Conservation (phyloP, 176 grass and related monocot genomes). For the Oryza officinalis region DNA sequence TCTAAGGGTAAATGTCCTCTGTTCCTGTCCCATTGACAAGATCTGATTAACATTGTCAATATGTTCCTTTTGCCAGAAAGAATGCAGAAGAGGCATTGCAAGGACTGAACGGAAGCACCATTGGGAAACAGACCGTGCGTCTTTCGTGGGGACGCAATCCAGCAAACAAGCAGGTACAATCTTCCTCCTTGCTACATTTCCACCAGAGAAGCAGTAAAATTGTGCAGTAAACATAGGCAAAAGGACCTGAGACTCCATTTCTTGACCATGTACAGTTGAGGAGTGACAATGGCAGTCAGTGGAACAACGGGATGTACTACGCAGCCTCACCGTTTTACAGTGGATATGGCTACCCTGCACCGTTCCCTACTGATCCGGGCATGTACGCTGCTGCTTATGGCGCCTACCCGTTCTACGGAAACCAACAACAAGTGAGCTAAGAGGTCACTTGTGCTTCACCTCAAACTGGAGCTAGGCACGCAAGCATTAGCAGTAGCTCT, state of each 20-base stretch:
- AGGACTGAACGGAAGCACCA: slow-evolving; percentile 70
- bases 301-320: slow-evolving; percentile 91
- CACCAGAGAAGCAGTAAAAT: background rate
- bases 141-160: slow-evolving; percentile 97
- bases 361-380: slow-evolving; percentile 81
- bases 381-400: slow-evolving; percentile 84
- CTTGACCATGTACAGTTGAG: slow-evolving; percentile 42
- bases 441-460: background rate
- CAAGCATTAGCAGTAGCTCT: slow-evolving; percentile 52
- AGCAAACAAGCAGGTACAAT: slow-evolving; percentile 80
- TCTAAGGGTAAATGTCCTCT: background rate
- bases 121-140: slow-evolving; percentile 83
- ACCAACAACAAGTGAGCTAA: slow-evolving; percentile 88
- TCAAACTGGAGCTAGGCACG: background rate
- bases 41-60: background rate
- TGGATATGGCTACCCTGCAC: slow-evolving; percentile 75
- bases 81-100: slow-evolving; percentile 93
- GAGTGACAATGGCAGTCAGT: slow-evolving; percentile 68
- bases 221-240: background rate
- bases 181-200: background rate
- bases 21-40: background rate
- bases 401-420: slow-evolving; percentile 80
- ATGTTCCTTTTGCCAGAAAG: slow-evolving; percentile 46
- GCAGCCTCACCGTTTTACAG: slow-evolving; percentile 72
- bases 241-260: slow-evolving; percentile 18